These are phyloP conservation scores for Phycomyces blakesleeanus DNA, from an alignment of 192 early-diverging fungal species.

Conservation along the genomic window DNA sequence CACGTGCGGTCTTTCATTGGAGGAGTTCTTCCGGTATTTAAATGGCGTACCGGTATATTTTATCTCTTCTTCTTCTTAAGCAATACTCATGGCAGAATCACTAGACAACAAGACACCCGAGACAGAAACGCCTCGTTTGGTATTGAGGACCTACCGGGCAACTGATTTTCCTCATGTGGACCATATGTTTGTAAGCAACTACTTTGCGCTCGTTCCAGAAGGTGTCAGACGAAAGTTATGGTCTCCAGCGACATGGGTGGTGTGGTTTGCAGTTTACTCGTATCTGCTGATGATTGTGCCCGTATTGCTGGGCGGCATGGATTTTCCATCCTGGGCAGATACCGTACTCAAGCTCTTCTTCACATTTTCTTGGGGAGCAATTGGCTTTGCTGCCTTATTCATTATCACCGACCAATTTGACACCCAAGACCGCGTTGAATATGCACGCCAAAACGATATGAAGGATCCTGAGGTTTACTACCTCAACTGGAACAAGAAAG, in stretches of 20 bases:
- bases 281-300: conserved; percentile 23
- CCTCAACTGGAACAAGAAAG: conserved; percentile 24
- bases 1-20: conserved; percentile 1
- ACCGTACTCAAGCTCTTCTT: conserved; percentile 16
- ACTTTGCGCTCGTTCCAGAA: conserved; percentile 30
- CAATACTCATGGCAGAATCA: not conserved
- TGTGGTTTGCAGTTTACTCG: conserved; percentile 22
- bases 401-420: conserved; percentile 29
- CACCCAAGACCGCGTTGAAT: conserved; percentile 18
- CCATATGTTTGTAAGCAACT: conserved; percentile 24
- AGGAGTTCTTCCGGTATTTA: not conserved
- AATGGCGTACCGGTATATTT: not conserved
- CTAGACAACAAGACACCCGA: conserved; percentile 3
- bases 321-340: conserved; percentile 2
- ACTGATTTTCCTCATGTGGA: conserved; percentile 26
- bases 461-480: conserved; percentile 31
- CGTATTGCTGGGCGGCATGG: not conserved
- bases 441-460: conserved; percentile 27
- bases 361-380: conserved; percentile 15
- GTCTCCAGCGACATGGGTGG: conserved; percentile 25
- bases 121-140: conserved; percentile 1
- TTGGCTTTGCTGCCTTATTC: conserved; percentile 26
- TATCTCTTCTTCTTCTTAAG: not conserved
- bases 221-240: conserved; percentile 26
- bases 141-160: conserved; percentile 31